Base-by-base conservation (phyloP, 768 basidiomycete genomes). In the Kwoniella botswanensis region DNA sequence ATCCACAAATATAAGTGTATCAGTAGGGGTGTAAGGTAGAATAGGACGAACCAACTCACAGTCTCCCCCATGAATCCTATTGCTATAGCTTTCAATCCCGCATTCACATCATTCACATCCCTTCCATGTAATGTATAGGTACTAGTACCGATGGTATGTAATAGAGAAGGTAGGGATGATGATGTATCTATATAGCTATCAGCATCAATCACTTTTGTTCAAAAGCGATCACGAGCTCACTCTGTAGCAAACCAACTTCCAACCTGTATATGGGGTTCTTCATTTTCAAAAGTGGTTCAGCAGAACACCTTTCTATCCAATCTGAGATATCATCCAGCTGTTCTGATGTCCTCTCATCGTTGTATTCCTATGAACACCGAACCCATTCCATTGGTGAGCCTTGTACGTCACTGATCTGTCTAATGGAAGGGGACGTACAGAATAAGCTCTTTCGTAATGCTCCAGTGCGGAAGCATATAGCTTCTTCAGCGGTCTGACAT, bases 241-340 rank as follows among this genome's bases (percentile, higher is more conserved):
- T 77, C 58, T 80, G 77, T n/a, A 80, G 63, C 15, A 79, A 50
- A 12, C 71, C 77, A 12, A 80, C 43, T 12, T 72, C 74, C 26
- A 80, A 46, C 18, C 79, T 63, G 52, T 69, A 55, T 5, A 72
- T 67, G 2, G 70, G 56, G 13, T 71, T 55, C 5, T 70, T 44
- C 18, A 55, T 60, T 24, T 60, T 50, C 9, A 78, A 67, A 10
- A 73, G 2, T 13, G 75, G 63, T 35, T 73, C 46, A 43, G 53
- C 53, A 7, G 67, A 67, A 56, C 72, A 68, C 55, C 72, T 59
- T 24, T 76, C 74, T 1, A 80, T 62, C 79, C 79, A 80, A 58
- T 78, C 79, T 21, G 67, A 64, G 24, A 80, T 74, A 70, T 76
- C 77, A 44, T 80, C 77, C 7, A 80, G 61, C 62, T 78, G 77